phyloP scores from a whole-genome alignment of 148 eudicot species.

The Silene uniflora region DNA sequence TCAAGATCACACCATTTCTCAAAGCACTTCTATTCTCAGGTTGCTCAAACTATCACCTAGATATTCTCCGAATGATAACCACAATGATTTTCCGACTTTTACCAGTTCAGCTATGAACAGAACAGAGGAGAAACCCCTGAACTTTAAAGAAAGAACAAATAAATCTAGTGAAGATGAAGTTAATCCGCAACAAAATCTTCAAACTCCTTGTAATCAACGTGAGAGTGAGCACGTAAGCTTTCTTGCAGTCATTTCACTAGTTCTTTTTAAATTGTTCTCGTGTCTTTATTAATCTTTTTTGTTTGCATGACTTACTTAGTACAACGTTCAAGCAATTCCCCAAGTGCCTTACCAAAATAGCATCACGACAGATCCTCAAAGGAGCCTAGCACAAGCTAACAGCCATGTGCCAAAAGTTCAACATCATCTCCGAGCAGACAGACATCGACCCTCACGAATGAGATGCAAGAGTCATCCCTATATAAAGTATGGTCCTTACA shows the following conservation, averaged over 20 bases:
- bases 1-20: neutral
- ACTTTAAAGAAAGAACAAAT: neutral
- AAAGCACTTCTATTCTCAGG: neutral
- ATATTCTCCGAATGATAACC: neutral
- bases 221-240: neutral
- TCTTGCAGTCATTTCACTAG: neutral
- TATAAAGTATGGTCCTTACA: slow-evolving; percentile 19
- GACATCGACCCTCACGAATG: neutral
- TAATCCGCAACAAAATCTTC: neutral
- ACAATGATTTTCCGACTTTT: neutral
- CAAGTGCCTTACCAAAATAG: neutral
- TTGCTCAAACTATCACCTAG: neutral
- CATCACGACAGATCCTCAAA: neutral
- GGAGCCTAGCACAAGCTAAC: neutral
- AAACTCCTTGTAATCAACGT: neutral
- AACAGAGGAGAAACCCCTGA: neutral
- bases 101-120: slow-evolving; percentile 5
- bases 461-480: slow-evolving; percentile 3
- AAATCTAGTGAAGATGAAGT: neutral
- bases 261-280: neutral
- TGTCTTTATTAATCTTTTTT: neutral
- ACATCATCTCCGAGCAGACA: neutral
- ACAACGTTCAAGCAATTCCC: neutral
- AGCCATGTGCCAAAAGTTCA: neutral
- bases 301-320: neutral